phyloP scores from a whole-genome alignment of 2,329 filamentous ascomycete species.

The Colletotrichum limetticola region DNA sequence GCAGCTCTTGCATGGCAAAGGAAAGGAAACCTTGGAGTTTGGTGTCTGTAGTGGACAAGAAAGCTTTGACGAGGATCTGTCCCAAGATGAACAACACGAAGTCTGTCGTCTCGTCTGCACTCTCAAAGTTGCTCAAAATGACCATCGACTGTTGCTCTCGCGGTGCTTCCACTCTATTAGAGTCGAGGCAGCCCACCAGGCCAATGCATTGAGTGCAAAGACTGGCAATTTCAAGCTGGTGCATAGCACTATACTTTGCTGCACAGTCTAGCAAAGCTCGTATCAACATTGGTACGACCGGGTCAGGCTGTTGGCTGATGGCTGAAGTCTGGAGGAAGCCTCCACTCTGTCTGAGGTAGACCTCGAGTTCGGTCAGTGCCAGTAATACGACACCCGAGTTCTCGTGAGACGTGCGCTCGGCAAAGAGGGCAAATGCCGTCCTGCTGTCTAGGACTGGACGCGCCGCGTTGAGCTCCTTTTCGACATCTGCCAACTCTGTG shows the following conservation, averaged over 20 bases:
- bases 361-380: constrained; percentile 80
- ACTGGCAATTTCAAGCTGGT: constrained; percentile 70
- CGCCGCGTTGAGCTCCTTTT: constrained; percentile 71
- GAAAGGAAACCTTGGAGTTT: constrained; percentile 90
- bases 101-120: constrained; percentile 80
- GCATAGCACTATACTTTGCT: constrained; percentile 78
- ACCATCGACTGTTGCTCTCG: constrained; percentile 86
- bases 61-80: constrained; percentile 89
- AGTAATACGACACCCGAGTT: constrained; percentile 87
- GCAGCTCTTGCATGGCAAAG: constrained; percentile 92
- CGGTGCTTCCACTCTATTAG: constrained; percentile 85
- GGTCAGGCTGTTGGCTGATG: constrained; percentile 84
- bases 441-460: constrained; percentile 69
- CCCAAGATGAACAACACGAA: constrained; percentile 90
- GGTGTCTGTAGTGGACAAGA: constrained; percentile 89
- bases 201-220: constrained; percentile 87
- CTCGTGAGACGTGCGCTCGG: constrained; percentile 81
- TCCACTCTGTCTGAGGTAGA: constrained; percentile 79
- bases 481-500: constrained; percentile 74
- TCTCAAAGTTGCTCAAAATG: constrained; percentile 86
- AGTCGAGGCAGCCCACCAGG: constrained; percentile 89
- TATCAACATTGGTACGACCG: constrained; percentile 76
- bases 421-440: constrained; percentile 66
- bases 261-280: constrained; percentile 87
- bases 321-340: constrained; percentile 82